Evolutionary conservation across 2,329 filamentous ascomycete species (phyloP).

Genomic region (Botrytis paeoniae): DNA sequence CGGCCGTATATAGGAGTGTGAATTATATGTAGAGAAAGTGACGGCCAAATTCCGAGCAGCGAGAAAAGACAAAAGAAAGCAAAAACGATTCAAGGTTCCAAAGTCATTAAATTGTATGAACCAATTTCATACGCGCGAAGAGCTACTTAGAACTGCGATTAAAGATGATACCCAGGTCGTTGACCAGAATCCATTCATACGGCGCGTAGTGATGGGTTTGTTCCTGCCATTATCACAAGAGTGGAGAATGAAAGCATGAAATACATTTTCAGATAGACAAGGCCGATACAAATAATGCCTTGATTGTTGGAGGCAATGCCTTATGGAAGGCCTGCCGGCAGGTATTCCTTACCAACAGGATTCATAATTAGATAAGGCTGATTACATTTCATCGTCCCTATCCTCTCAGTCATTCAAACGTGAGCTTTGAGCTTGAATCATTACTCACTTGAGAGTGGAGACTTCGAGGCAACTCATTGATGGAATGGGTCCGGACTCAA

Average conservation of each 20-base stretch:
- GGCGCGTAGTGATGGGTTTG: background rate
- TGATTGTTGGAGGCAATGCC: background rate
- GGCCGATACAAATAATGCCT: background rate
- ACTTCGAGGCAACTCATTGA: background rate
- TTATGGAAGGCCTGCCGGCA: background rate
- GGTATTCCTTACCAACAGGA: background rate
- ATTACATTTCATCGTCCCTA: background rate
- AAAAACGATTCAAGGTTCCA: background rate
- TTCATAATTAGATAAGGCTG: background rate
- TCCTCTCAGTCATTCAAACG: background rate
- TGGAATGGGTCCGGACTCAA: background rate
- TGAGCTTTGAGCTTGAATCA: background rate
- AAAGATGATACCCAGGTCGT: too few species aligned
- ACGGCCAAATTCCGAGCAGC: background rate
- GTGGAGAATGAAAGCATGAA: background rate
- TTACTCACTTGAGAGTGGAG: background rate
- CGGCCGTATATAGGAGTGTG: background rate
- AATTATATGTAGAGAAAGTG: background rate
- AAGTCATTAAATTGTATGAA: background rate
- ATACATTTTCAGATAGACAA: background rate
- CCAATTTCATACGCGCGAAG: background rate
- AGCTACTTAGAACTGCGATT: background rate
- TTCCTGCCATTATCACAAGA: background rate
- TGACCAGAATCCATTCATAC: background rate
- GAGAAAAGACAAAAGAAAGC: background rate